Evolutionary conservation across 768 basidiomycete species (phyloP), one percentile per base, ranked within the genome.

Genomic region (Sarcomyxa edulis): DNA sequence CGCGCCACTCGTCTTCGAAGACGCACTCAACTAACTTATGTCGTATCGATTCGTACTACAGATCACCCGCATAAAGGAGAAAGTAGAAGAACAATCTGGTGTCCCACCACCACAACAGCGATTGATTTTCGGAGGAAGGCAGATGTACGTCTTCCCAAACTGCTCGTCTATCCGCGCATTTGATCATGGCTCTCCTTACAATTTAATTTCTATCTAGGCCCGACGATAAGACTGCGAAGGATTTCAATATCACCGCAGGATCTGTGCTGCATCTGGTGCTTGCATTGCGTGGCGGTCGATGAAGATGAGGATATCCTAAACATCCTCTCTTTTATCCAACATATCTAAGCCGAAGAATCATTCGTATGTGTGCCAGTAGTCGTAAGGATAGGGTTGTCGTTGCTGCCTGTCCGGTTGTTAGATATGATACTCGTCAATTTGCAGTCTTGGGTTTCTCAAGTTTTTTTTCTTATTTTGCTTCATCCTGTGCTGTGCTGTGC

Each of bases 81-180:
- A 89, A 60, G 91, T 97, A 7, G 95, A 98, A 61, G 94, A 97
- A 68, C 94, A 97, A 65, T 93, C 92, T 5, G 95, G 95, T 48
- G 95, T 98, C 28, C 95, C 95, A 16, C 95, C 95, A 44, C 88
- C 72, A 29, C 95, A 98, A 61, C 95, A 98, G 61, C 80, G 95
- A 42, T 63, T 98, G 53, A 98, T 98, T 58, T 96, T 84, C 59
- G 64, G 77, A 53, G 95, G 95, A 23, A 80, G 93, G 54, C 94
- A 96, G 58, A 83, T 97, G 95, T 97, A 61, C 62, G 77, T 66
- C 19, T 14, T 27, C 11, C 5, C 9, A 27, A 5, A 14, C 37
- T 16, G 29, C 14, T 40, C 15, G 28, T 14, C 22, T 27, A 21
- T 18, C 27, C 43, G 18, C 38, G 11, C 26, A 30, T 26, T 22